Percentiles rank a stretch among this genome's conserved stretches.
These are phyloP conservation scores for Phytopythium chamaehyphon DNA, from an alignment of 352 stramenopile genomes.

Conservation along the genomic window DNA sequence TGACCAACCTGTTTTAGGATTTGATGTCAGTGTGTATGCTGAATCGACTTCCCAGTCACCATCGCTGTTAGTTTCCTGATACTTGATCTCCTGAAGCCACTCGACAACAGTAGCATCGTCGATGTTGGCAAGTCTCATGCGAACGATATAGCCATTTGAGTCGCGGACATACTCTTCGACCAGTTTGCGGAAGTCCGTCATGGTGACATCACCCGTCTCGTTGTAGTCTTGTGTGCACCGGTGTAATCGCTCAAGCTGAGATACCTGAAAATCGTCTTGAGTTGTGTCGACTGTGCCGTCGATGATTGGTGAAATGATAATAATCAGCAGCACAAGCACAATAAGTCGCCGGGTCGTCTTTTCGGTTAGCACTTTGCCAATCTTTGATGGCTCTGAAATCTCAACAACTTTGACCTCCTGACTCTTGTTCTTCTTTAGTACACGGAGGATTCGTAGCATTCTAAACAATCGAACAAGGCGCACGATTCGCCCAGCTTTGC, in stretches of 20 bases:
- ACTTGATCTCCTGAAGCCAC: conserved; percentile 60
- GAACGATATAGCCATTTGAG: conserved; percentile 61
- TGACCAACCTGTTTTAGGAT: conserved; percentile 76
- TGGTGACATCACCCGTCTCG: conserved; percentile 40
- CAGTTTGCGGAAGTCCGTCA: conserved; percentile 40
- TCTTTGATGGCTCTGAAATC: conserved; percentile 89
- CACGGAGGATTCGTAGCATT: conserved; percentile 84
- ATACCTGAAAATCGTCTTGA: conserved; percentile 72
- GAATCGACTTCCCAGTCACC: conserved; percentile 38
- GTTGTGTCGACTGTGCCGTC: conserved; percentile 67
- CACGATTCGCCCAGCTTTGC: conserved; percentile 89
- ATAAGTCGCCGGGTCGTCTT: conserved; percentile 93
- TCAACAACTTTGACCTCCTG: conserved; percentile 47
- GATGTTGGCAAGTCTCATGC: conserved; percentile 56
- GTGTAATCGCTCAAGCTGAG: conserved; percentile 76
- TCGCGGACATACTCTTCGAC: conserved; percentile 75
- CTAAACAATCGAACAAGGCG: conserved; percentile 89
- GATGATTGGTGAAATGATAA: conserved; percentile 82
- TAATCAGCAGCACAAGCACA: conserved; percentile 86
- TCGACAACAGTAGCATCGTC: conserved; percentile 27
- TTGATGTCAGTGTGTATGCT: conserved; percentile 33
- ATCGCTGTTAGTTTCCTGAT: conserved; percentile 46
- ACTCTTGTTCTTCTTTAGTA: conserved; percentile 79
- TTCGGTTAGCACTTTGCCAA: conserved; percentile 93
- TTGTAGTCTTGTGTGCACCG: conserved; percentile 85